Percentiles rank a stretch among this genome's conserved stretches.
phyloP scores from a whole-genome alignment of 495 filamentous ascomycete genomes.

The Penicillium bialowiezense region DNA sequence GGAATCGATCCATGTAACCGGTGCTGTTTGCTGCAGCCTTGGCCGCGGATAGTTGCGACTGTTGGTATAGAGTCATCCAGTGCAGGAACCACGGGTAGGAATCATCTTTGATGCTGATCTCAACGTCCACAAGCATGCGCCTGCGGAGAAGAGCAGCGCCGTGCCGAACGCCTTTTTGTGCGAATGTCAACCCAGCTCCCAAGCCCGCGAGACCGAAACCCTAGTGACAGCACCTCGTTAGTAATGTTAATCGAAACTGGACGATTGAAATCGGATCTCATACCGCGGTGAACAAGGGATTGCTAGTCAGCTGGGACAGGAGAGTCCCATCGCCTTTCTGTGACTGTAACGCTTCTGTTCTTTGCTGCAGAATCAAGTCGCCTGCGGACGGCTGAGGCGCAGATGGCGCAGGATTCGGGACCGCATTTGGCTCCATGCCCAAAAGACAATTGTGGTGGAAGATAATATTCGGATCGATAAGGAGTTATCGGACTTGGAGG shows the following conservation, averaged over 20 bases:
- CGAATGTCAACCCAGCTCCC: conserved; percentile 71
- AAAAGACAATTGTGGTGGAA: conserved; percentile 5
- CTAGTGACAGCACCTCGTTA: conserved; percentile 33
- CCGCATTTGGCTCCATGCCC: conserved; percentile 43
- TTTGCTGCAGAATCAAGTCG: conserved; percentile 41
- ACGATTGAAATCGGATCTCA: conserved; percentile 9
- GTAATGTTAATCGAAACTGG: no score
- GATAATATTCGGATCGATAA: conserved; percentile 19
- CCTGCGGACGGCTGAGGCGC: no score
- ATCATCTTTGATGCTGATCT: conserved; percentile 89
- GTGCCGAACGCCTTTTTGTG: conserved; percentile 67
- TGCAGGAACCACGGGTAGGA: conserved; percentile 92
- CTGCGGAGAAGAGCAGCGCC: conserved; percentile 69
- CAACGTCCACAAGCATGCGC: conserved; percentile 89
- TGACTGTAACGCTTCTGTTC: conserved; percentile 30
- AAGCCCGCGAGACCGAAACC: conserved; percentile 85
- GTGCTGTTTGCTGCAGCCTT: conserved; percentile 33
- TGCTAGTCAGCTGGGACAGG: conserved; percentile 55
- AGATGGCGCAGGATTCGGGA: conserved; percentile 32
- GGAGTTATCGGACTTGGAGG: conserved; percentile 33
- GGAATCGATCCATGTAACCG: conserved; percentile 50
- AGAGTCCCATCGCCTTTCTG: conserved; percentile 39
- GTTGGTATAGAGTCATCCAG: conserved; percentile 86
- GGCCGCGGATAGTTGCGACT: conserved; percentile 46
- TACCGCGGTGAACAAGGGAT: conserved; percentile 71